Percentiles rank a stretch among this genome's conserved stretches.
Evolutionary conservation across 169 alveolate species (phyloP).

Genomic region (Eimeria praecox): DNA sequence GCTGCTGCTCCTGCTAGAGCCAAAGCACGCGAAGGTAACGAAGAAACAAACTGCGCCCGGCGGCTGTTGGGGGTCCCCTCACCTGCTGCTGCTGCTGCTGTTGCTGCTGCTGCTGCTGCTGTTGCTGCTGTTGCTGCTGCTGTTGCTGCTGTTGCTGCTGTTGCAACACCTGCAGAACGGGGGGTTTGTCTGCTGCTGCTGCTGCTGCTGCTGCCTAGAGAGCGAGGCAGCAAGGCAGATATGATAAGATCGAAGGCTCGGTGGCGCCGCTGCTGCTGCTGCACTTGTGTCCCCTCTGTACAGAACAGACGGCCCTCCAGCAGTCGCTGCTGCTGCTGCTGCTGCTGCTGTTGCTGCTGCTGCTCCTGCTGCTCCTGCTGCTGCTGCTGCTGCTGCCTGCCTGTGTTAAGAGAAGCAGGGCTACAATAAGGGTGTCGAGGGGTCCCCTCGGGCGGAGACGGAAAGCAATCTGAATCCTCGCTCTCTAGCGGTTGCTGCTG

Average conservation of each 20-base stretch:
- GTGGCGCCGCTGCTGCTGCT: conserved; percentile 56
- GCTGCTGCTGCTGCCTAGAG: conserved; percentile 20
- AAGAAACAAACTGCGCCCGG: background rate
- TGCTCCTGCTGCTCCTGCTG: conserved; percentile 18
- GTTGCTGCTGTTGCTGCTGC: conserved; percentile 41
- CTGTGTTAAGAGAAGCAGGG: background rate
- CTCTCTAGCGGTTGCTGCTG: conserved; percentile 4
- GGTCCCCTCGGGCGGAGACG: background rate
- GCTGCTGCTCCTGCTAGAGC: conserved; percentile 23
- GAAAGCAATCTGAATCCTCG: background rate
- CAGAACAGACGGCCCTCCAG: background rate
- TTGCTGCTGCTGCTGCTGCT: conserved; percentile 36
- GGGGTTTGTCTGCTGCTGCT: conserved; percentile 12
- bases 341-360: conserved; percentile 40
- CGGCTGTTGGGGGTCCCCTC: conserved; percentile 46
- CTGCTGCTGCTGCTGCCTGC: conserved; percentile 51
- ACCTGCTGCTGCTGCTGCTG: conserved; percentile 37
- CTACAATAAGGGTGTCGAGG: conserved; percentile 6
- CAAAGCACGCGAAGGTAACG: conserved; percentile 26
- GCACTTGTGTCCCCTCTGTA: background rate
- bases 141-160: conserved; percentile 38
- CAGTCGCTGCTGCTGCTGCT: conserved; percentile 60
- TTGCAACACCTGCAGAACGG: background rate
- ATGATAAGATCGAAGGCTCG: conserved; percentile 26
- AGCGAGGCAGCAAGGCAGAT: conserved; percentile 31